Evolutionary conservation across 2,329 filamentous ascomycete species (phyloP), one percentile per base, ranked within the genome.

Genomic region (Nothopassalora personata): DNA sequence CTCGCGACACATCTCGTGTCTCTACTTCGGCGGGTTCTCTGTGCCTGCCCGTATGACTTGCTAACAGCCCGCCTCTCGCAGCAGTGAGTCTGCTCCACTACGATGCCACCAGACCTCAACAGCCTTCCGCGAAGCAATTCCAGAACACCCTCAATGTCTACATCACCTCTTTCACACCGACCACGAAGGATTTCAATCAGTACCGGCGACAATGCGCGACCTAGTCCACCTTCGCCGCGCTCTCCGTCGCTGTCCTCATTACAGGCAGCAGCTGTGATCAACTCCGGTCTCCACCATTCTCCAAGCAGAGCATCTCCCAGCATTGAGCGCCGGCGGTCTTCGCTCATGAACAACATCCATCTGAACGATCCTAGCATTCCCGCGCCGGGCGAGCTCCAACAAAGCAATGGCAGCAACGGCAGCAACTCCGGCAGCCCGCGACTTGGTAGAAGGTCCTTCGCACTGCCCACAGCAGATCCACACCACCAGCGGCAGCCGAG

Each of bases 261-360:
- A 9, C 88, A 89, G 71, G 89, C 88, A 54, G 85, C 89, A 11
- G 89, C 88, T 7, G 86, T 88, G 47, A 83, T 92, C 74, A 93
- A 93, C 71, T 87, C 89, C 30, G 85, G 89, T 54, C 57, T 71
- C 4, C 69, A 70, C 51, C 68, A 70, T 34, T 75, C 74, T 2
- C 83, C 84, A 4, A 82, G 75, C 66, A 79, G 78, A 39, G 55
- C 64, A 23, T 70, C 70, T 71, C 83, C 72, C 10, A 72, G 75
- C 53, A 69, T 73, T 19, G 81, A 81, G 61, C 83, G 86, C 61
- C 80, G 87, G 68, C 82, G 87, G 57, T 90, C 87, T 19, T 82
- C 84, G 57, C 82, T 90, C 48, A 79, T 89, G 66, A 86, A 89
- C 81, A 90, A 89, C 74, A 78, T 91, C 50, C 47, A 56, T 3